Percentiles rank a stretch among this genome's conserved stretches.
Conservation (phyloP, 495 filamentous ascomycete species). For the Penicillium desertorum region DNA sequence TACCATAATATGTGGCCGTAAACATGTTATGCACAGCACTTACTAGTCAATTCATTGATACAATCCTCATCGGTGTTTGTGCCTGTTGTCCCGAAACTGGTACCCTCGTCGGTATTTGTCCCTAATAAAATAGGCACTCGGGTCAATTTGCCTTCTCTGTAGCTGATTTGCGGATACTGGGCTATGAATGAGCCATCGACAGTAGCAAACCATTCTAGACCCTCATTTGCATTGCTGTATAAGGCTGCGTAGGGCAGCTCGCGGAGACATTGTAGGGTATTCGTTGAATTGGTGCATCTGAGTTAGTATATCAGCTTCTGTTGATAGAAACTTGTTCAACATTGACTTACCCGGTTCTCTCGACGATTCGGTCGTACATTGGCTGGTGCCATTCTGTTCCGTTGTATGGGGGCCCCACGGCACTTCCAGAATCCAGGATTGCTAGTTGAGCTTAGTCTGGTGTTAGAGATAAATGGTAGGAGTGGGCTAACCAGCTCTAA, state of each 20-base stretch:
- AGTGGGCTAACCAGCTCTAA: slow-evolving; percentile 29
- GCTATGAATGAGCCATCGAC: slow-evolving; percentile 54
- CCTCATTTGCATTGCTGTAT: slow-evolving; percentile 50
- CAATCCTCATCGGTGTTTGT: slow-evolving; percentile 46
- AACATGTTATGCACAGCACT: slow-evolving; percentile 11
- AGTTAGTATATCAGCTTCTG: background rate
- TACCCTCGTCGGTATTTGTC: slow-evolving; percentile 52
- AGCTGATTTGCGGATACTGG: slow-evolving; percentile 41
- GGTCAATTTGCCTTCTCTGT: slow-evolving; percentile 35
- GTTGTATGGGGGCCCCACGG: slow-evolving; percentile 40
- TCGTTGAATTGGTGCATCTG: slow-evolving; percentile 55
- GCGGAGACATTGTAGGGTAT: slow-evolving; percentile 66
- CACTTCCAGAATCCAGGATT: slow-evolving; percentile 69
- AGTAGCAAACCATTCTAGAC: slow-evolving; percentile 42
- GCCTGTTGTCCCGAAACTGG: slow-evolving; percentile 46
- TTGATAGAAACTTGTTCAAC: background rate
- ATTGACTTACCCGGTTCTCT: slow-evolving; percentile 29
- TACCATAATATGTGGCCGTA: background rate
- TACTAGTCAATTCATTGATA: slow-evolving; percentile 42
- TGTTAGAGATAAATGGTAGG: background rate
- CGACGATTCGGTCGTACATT: slow-evolving; percentile 40
- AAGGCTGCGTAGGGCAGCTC: slow-evolving; percentile 54
- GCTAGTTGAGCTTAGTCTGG: slow-evolving; percentile 30
- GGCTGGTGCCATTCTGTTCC: slow-evolving; percentile 44
- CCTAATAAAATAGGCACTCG: slow-evolving; percentile 49